Evolutionary conservation across 257 asterid genomes (phyloP).

Genomic region (Solanum peruvianum): DNA sequence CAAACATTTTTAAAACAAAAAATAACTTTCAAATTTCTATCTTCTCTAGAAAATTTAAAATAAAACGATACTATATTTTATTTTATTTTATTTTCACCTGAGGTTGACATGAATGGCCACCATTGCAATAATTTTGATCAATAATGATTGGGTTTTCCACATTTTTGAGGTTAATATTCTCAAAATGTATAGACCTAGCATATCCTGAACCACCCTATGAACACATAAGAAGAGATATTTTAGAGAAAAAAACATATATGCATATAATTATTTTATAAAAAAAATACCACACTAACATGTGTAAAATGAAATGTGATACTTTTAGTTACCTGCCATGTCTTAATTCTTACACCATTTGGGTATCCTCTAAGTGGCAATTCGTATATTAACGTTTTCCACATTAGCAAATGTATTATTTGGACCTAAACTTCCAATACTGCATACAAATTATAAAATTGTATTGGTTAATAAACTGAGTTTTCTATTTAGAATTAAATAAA

Average conservation of each 20-base stretch:
- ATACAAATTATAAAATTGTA: neutral
- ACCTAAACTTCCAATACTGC: conserved; percentile 11
- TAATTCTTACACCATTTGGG: conserved; percentile 11
- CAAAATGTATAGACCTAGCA: conserved; percentile 1
- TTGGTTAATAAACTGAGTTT: neutral
- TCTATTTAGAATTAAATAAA: neutral
- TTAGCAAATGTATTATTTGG: neutral
- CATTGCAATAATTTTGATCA: conserved; percentile 9
- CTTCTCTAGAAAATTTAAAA: neutral
- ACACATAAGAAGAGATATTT: neutral
- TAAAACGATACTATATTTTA: too few relatives aligned
- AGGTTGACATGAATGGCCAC: neutral
- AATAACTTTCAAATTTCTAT: neutral
- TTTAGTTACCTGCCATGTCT: conserved; percentile 13
- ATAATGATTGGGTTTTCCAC: conserved; percentile 9
- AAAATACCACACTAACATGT: neutral
- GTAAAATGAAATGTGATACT: neutral
- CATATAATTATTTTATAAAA: neutral
- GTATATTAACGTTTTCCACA: neutral
- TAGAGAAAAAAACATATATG: neutral
- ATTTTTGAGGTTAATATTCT: neutral
- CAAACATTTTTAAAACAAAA: neutral
- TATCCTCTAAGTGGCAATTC: neutral
- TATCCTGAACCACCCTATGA: conserved; percentile 12
- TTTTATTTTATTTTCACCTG: neutral